Base-by-base conservation (phyloP, 345 rosid genomes). In the Citrus trifoliata region DNA sequence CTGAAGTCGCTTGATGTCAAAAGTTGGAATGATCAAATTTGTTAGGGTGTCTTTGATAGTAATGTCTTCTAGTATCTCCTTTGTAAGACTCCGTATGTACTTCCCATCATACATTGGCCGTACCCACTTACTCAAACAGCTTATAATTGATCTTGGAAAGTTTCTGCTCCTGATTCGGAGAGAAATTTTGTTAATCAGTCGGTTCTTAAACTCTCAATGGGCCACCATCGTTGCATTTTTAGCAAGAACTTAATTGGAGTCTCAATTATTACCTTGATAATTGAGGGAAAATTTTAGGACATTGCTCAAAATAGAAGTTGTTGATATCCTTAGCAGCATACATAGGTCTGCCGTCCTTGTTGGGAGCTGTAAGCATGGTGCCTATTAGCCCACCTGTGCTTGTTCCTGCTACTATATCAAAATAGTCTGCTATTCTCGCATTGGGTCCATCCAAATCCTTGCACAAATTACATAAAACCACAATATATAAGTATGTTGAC, bases 221-320 rank as follows among this genome's bases (percentile, higher is more conserved):
- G 51, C 16, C 3, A 0, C 51, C 51, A 1, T 46, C 0, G 5
- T 46, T 13, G 51, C 51, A 13, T 46, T 46, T 46, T 46, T 46
- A 21, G 5, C 60, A 56, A 7, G 24, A 22, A 56, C 22, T 18
- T 2, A 18, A 56, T 6, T 21, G 5, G 60, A 18, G 7, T 22
- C 3, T 21, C 18, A 46, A 0, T 46, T 56, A 10, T 69, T 59
- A 81, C 83, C 80, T 42, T 46, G 51, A 32, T 18, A 16, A 56
- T 24, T 48, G 83, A 1, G 83, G 80, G 48, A 67, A 81, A 61
- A 77, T 81, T 56, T 81, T 81, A 22, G 84, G 80, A 6, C 14
- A 22, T n/a, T 81, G 62, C n/a, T 77, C 75, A 18, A 77, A 21
- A 32, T 77, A 81, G 71, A 81, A 81, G 70, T 33, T 9, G 37